Conservation (phyloP, 345 rosid genomes). For the Atalantia buxifolia region DNA sequence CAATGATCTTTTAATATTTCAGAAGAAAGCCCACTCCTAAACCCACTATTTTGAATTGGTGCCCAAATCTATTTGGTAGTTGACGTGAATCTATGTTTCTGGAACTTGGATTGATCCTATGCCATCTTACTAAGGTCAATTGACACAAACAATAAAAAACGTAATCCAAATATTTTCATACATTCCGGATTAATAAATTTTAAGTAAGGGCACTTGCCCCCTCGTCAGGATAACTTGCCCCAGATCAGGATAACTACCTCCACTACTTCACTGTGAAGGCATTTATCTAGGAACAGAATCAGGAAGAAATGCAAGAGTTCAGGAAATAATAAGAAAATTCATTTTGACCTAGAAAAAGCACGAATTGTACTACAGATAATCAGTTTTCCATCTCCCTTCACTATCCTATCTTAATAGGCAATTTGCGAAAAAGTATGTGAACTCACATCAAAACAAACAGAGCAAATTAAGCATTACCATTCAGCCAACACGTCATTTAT, state of each 20-base stretch:
- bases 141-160: neutral
- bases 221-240: neutral
- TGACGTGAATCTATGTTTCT: neutral
- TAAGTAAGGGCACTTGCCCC: neutral
- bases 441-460: neutral
- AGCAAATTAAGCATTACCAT: neutral
- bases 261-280: neutral
- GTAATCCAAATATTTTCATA: neutral
- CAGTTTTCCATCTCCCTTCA: neutral
- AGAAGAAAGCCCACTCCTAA: neutral
- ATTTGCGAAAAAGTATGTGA: neutral
- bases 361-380: neutral
- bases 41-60: neutral
- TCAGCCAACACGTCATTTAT: neutral
- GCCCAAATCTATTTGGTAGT: neutral
- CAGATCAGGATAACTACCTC: neutral
- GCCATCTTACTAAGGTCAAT: neutral
- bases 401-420: neutral
- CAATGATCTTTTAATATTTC: neutral
- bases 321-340: neutral
- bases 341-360: neutral
- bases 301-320: neutral
- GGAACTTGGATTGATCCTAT: neutral
- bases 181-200: neutral
- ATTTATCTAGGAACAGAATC: neutral